Evolutionary conservation across 2,329 filamentous ascomycete genomes (phyloP), one percentile per base, ranked within the genome.

Genomic region (Neofusicoccum parvum): DNA sequence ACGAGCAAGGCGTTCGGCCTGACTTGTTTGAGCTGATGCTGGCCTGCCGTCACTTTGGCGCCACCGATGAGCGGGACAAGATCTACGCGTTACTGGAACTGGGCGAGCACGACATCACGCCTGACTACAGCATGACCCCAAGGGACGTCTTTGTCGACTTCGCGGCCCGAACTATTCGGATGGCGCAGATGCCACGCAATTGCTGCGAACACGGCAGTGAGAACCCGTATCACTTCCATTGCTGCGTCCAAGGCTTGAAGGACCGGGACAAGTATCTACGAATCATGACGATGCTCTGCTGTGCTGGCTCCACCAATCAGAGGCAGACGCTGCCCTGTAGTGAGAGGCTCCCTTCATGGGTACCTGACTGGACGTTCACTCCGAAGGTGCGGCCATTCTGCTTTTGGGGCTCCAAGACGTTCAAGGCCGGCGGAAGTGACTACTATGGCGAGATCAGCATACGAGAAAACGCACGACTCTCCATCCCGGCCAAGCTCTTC

Each of bases 1-100:
- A 65, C 37, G 34, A 49, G 53, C 45, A 34, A 11, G 48, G 41
- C 0, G 4, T 23, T 9, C 34, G 23, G 15, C 64, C 64, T 6
- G 64, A 60, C 12, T 46, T 65, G 12, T 65, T 65, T 37, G 64
- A 65, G 20, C 46, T 65, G 17, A 58, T 65, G 50, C 51, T 58
- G 43, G 62, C 46, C 6, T 65, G 64, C 12, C 53, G 64, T 9
- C 53, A 65, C 37, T 59, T 60, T 27, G 64, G 53, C 23, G 14
- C 72, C 9, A 72, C 70, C 2, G 72, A 75, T 65, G 69, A 72
- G 9, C 67, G 73, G 20, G 73, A 75, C 62, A 75, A 75, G 56
- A 66, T 75, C 2, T 74, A 73, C 50, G 72, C 72, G 9, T 70
- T 75, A 12, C 68, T 75, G 3, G 70, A 72, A 3, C 66, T 74